Evolutionary conservation across 495 filamentous ascomycete genomes (phyloP), one percentile per base, ranked within the genome.

Genomic region (Xylaria castorea): DNA sequence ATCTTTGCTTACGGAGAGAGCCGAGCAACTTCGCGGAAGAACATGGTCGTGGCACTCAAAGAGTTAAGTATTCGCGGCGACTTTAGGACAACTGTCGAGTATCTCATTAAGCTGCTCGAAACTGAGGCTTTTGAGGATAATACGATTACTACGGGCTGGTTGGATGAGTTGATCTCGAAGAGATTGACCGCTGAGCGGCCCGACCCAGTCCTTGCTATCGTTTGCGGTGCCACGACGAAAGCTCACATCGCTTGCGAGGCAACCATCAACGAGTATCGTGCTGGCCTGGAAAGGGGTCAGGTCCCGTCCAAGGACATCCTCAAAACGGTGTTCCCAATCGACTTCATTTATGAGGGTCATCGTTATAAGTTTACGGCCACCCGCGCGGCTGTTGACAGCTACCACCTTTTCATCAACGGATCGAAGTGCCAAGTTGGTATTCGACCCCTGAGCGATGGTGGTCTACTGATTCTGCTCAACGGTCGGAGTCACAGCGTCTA

Each of bases 1-100:
- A 98, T 99, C 77, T 99, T 99, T 82, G 96, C 96, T 73, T 99
- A 98, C 77, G 96, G 96, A 74, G 96, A 99, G 87, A 98, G 95
- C 82, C 91, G 96, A 77, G 90, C 93, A 30, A 95, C 96, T 38
- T 99, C 96, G 34, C 88, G 96, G 71, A 99, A 99, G 82, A 97
- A 99, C 87, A 99, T 99, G 96, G 94, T 99, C 76, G 93, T 99
- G 62, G 96, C 96, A 8, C 83, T 99, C 77, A 99, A 99, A 86
- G 96, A 99, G 84, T 83, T 99, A 78, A 98, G 95, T 84, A 99
- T 99, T 85, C 97, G 96, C 84, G 96, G 96, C 87, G 96, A 99
- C 81, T 99, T 99, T 88, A 87, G 95, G 76, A 98, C 95, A 55
- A 99, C 96, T 8, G 95, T 99, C 51, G 96, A 99, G 81, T 99